Evolutionary conservation across 1,139 yeast genomes (phyloP).

Genomic region (Meyerozyma smithsonii): DNA sequence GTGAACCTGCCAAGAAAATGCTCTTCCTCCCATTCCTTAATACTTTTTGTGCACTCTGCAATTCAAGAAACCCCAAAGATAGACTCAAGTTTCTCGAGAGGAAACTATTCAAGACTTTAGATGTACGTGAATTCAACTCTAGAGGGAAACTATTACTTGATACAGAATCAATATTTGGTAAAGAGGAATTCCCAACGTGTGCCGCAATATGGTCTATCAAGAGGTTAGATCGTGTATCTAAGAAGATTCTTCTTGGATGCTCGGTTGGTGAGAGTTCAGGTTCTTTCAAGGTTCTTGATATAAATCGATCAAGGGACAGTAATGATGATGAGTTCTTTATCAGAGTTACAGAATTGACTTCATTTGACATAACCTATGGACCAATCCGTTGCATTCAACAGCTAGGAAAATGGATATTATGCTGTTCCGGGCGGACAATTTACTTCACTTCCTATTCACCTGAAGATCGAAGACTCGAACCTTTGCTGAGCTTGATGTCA

Average conservation of each 20-base stretch:
- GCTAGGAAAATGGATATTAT: constrained; percentile 29
- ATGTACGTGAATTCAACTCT: constrained; percentile 17
- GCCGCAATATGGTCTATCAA: constrained; percentile 32
- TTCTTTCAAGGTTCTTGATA: constrained; percentile 38
- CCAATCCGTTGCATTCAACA: constrained; percentile 39
- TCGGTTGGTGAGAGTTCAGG: constrained; percentile 22
- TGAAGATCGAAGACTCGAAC: constrained; percentile 32
- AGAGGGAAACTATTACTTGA: constrained; percentile 14
- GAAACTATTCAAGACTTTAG: constrained; percentile 21
- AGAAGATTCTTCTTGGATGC: constrained; percentile 42
- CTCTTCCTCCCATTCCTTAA: constrained; percentile 10
- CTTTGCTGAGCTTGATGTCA: constrained; percentile 20
- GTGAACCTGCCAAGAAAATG: constrained; percentile 31
- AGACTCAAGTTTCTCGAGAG: constrained; percentile 33
- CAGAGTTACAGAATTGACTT: constrained; percentile 30
- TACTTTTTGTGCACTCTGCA: constrained; percentile 37
- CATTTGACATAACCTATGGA: constrained; percentile 28
- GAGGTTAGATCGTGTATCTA: constrained; percentile 29
- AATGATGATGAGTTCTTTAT: constrained; percentile 15
- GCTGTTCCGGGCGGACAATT: constrained; percentile 29
- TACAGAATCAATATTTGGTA: constrained; percentile 18
- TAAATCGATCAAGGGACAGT: constrained; percentile 18
- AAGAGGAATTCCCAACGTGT: constrained; percentile 33
- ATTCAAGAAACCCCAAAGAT: constrained; percentile 19
- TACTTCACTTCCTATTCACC: constrained; percentile 36